These are phyloP conservation scores for grape (Vitis vinifera) DNA, from an alignment of 164 flowering plant genomes.

Conservation along the genomic window ASM3070453v1 NC_081819.1:18134501-18135000, in stretches of 20 bases:
- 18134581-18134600: no score
- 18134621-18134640: no score
- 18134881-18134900: conserved; percentile 7
- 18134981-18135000: conserved; percentile 91
- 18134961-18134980: conserved; percentile 94
- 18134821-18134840: conserved; percentile 81
- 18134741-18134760: background rate
- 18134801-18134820: conserved; percentile 98
- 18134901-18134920: conserved; percentile 3
- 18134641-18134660: no score
- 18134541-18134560: no score
- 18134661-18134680: no score
- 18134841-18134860: conserved; percentile 82
- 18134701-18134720: background rate
- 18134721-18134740: background rate
- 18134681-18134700: no score
- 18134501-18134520: no score
- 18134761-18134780: background rate
- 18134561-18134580: no score
- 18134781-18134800: conserved; percentile 49
- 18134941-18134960: conserved; percentile 88
- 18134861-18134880: conserved; percentile 54
- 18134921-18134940: conserved; percentile 5
- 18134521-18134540: no score
- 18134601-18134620: no score